phyloP scores from a whole-genome alignment of 345 rosid species.

The Corymbia maculata region DNA sequence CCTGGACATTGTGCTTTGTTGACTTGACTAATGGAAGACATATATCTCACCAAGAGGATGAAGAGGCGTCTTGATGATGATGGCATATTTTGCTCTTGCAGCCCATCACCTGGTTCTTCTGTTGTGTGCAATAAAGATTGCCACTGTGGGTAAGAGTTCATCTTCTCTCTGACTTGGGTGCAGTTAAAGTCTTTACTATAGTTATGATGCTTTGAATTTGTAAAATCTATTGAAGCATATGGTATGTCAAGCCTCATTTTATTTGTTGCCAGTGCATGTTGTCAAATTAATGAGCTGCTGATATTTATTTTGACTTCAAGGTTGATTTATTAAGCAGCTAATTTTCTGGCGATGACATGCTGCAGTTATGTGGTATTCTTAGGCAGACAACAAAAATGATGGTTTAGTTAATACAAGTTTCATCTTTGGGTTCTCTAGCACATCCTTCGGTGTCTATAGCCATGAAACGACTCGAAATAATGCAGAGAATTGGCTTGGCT shows the following conservation, averaged over 20 bases:
- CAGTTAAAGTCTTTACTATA: neutral
- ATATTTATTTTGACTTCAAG: neutral
- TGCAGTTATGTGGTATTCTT: neutral
- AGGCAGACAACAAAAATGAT: neutral
- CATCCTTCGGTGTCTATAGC: neutral
- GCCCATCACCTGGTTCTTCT: slow-evolving; percentile 46
- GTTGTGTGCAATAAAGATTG: slow-evolving; percentile 75
- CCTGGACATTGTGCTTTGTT: neutral
- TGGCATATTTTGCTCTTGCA: slow-evolving; percentile 96
- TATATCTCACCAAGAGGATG: slow-evolving; percentile 74
- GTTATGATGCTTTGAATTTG: neutral
- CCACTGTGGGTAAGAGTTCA: slow-evolving; percentile 86
- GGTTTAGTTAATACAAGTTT: neutral
- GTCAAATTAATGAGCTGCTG: neutral
- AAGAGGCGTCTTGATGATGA: slow-evolving; percentile 77
- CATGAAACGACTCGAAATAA: neutral
- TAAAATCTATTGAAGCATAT: neutral
- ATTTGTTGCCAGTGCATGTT: neutral
- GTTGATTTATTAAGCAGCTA: neutral
- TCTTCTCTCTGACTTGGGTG: neutral
- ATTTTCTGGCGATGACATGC: neutral
- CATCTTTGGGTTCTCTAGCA: neutral
- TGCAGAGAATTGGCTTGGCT: neutral
- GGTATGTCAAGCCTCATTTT: neutral
- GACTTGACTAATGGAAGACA: slow-evolving; percentile 42